Base-by-base conservation (phyloP, 306 rosid species). In the Morella rubra region DNA sequence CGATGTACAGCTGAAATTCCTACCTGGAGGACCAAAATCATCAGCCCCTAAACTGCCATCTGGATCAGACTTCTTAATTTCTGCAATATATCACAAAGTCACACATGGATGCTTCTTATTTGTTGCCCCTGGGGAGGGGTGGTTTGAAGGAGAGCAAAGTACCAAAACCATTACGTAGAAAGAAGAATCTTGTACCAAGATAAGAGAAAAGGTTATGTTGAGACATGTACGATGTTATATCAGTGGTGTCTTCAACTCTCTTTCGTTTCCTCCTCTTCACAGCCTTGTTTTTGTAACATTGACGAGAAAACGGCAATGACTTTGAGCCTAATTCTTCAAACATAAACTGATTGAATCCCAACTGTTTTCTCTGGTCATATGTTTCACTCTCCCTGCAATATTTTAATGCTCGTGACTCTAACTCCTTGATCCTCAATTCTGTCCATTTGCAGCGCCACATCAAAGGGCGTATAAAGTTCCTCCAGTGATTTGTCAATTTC, bases 391-490 rank as follows among this genome's bases (percentile, higher is more conserved):
- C 88, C 77, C 84, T 86, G 41, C 81, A 82, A 75, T 92, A 92
- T 71, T 87, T 92, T 44, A 65, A 60, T 44, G 84, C 82, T 73
- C 85, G 96, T 27, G 91, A 86, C 49, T 88, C 87, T 73, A 95
- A 65, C 84, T 90, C 89, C 81, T 84, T 92, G 50, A 95, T 85
- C 86, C 84, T 89, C 71, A 95, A 74, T 81, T 95, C 97, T 47
- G 90, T 79, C 98, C 98, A 95, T 84, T 87, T 90, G 84, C 91
- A 92, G 51, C 95, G 91, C 98, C 98, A 92, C 88, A 87, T 89
- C 73, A 92, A 76, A 71, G 97, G 98, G 22, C 87, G 88, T 76
- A 95, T 84, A 67, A 78, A 92, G 83, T 67, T 89, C 86, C 91
- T 87, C 98, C 97, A 95, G 49, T 90, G 96, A 84, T 88, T 88